Conservation (phyloP, 148 eudicot species). For the Silene conica region DNA sequence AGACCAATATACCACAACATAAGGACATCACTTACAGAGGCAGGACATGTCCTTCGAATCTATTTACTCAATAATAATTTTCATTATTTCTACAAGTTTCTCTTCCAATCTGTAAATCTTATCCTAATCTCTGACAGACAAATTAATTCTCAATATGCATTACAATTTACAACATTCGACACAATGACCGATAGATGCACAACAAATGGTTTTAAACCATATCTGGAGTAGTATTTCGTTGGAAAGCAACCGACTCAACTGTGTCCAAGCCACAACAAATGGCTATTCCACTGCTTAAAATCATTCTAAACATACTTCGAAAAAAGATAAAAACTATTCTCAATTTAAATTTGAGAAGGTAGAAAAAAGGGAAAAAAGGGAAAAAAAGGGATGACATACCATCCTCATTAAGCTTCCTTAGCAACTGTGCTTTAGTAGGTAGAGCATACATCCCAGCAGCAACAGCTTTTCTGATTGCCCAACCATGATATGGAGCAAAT, state of each 20-base stretch:
- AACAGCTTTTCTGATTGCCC: conserved; percentile 96
- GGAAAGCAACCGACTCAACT: neutral
- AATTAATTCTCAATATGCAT: too few species aligned
- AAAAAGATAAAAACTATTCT: too few species aligned
- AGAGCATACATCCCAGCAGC: conserved; percentile 99
- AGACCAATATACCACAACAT: conserved; percentile 2
- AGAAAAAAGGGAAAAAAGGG: too few species aligned
- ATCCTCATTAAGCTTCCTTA: conserved; percentile 82
- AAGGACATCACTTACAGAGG: neutral
- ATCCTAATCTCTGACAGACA: neutral
- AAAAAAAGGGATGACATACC: conserved; percentile 42
- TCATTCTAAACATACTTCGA: neutral
- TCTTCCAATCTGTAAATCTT: neutral
- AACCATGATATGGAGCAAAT: conserved; percentile 93
- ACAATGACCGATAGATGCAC: neutral
- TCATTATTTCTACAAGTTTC: neutral
- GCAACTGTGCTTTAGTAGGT: conserved; percentile 73
- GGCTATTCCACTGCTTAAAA: neutral
- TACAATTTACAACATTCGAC: too few species aligned
- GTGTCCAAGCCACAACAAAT: neutral
- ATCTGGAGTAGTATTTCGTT: neutral
- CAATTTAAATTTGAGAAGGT: too few species aligned
- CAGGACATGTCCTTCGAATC: neutral
- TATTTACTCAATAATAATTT: neutral
- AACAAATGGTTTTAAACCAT: neutral